Percentiles rank a stretch among this genome's conserved stretches.
phyloP scores from a whole-genome alignment of 495 filamentous ascomycete species.

The Usnea hakonensis region DNA sequence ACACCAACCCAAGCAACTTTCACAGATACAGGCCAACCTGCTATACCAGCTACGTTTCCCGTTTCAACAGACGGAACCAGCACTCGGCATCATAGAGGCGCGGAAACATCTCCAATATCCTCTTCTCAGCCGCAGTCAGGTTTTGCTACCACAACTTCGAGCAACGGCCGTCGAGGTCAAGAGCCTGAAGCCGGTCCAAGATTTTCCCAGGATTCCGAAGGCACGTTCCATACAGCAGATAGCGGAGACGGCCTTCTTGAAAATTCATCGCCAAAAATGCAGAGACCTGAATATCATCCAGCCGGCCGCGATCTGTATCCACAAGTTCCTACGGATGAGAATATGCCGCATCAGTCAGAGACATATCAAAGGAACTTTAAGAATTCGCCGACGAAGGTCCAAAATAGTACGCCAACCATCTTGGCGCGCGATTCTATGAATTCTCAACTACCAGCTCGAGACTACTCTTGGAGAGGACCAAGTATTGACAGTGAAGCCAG shows the following conservation, averaged over 20 bases:
- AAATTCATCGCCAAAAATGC: not conserved
- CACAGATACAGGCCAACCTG: constrained; percentile 7
- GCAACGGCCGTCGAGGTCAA: not conserved
- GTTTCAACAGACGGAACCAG: not conserved
- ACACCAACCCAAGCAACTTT: constrained; percentile 22
- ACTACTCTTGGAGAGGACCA: constrained; percentile 14
- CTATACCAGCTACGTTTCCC: not conserved
- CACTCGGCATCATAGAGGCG: not conserved
- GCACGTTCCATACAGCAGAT: constrained; percentile 2
- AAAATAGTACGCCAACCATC: not conserved
- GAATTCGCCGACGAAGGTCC: not conserved
- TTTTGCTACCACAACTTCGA: not conserved
- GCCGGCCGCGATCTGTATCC: not conserved
- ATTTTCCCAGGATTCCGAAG: constrained; percentile 8
- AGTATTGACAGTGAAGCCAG: constrained; percentile 19
- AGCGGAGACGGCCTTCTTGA: not conserved
- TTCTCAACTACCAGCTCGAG: constrained; percentile 6
- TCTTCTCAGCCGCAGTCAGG: not conserved
- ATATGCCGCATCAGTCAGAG: not conserved
- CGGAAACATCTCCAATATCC: not conserved
- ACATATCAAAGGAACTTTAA: not conserved
- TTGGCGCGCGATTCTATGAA: not conserved
- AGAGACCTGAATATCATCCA: not conserved
- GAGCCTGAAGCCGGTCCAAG: not conserved
- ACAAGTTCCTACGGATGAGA: not conserved